Base-by-base conservation (phyloP, 1,284 basidiomycete genomes). In the Xerocomus nothofagi region DNA sequence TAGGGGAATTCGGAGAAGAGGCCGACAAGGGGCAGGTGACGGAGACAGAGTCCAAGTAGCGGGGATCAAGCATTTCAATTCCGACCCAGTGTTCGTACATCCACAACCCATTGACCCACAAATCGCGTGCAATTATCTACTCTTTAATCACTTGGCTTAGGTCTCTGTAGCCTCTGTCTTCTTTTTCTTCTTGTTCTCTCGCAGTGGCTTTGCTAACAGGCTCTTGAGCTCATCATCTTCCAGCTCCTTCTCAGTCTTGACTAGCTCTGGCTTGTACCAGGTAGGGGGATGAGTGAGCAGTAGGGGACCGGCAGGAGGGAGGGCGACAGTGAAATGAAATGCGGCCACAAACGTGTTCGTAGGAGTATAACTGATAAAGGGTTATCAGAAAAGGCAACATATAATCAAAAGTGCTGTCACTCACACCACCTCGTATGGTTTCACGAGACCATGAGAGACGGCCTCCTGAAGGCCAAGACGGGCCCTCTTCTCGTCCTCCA, bases 401-500 rank as follows among this genome's bases (percentile, higher is more conserved):
- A 2, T 20, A 46, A 37, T 45, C 20, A 24, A 21, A 29, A 32
- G 20, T 30, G 37, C 30, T 40, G 27, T 53, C 34, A 79, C 88
- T 64, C 67, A 91, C 89, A 90, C 76, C 53, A 95, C 88, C 68
- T 95, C 91, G 71, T 93, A 95, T 33, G 91, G 89, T 70, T 91
- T 92, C 53, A 96, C 81, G 18, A 96, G 77, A 65, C 82, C 84
- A 72, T 99, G 96, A 69, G 95, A 88, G 39, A 93, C 91, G 52
- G 95, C 95, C 75, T 99, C 96, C 71, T 93, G 89, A 30, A 99
- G 81, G 62, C 96, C 96, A 81, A 99, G 88, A 47, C 94, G 86
- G 20, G 93, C 89, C 49, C 91, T 84, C 74, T 95, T 93, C 78
- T 98, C 94, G 66, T 99, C 95, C 54, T 98, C 96, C 54, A 99